phyloP scores from a whole-genome alignment of 2,329 filamentous ascomycete species.

The Sporothrix brasiliensis region DNA sequence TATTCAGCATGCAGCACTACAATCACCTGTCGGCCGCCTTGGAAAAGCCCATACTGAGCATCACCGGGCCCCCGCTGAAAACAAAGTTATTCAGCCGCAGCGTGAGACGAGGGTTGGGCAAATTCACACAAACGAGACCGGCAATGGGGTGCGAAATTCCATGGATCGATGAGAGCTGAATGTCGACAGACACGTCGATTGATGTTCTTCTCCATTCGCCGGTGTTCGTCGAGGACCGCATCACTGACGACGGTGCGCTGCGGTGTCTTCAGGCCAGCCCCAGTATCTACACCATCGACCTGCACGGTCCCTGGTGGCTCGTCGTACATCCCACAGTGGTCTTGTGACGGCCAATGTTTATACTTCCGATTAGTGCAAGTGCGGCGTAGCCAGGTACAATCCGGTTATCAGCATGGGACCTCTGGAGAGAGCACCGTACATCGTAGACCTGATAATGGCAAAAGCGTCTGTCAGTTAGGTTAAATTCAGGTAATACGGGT shows the following conservation, averaged over 20 bases:
- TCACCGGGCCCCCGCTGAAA: constrained; percentile 45
- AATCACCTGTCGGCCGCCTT: constrained; percentile 33
- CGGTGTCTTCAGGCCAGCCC: background rate
- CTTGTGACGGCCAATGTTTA: constrained; percentile 5
- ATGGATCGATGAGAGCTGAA: constrained; percentile 46
- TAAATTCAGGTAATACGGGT: background rate
- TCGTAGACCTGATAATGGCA: constrained; percentile 46
- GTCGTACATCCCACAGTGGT: background rate
- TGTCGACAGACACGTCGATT: constrained; percentile 35
- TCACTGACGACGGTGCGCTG: background rate
- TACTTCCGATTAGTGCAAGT: constrained; percentile 39
- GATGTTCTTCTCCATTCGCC: constrained; percentile 14
- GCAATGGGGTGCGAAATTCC: constrained; percentile 57
- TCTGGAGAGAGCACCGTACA: constrained; percentile 42
- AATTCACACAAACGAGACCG: constrained; percentile 58
- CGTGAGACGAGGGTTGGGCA: constrained; percentile 57
- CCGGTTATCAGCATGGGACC: constrained; percentile 34
- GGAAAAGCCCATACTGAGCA: constrained; percentile 36
- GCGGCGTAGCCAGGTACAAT: constrained; percentile 39
- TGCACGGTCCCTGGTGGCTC: background rate
- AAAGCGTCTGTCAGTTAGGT: constrained; percentile 38
- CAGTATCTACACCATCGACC: background rate
- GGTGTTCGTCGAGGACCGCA: constrained; percentile 9
- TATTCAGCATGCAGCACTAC: constrained; percentile 49
- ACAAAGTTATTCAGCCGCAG: constrained; percentile 67